Conservation (phyloP, 176 grass and related monocot species). For the Rhynchospora pubera region DNA sequence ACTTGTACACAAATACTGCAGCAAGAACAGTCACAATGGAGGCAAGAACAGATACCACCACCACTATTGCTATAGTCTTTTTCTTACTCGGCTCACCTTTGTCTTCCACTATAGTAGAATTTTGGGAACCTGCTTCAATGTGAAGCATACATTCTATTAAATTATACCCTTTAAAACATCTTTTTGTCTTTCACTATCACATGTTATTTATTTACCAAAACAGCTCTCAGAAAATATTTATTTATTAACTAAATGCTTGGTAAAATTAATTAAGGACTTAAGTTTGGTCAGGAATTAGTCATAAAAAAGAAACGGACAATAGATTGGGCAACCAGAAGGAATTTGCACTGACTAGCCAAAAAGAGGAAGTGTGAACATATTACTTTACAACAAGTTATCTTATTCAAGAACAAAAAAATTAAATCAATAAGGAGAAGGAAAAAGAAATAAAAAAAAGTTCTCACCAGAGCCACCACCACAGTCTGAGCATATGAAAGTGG, state of each 20-base stretch:
- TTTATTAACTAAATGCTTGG: neutral
- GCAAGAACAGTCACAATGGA: slow-evolving; percentile 35
- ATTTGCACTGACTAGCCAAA: neutral
- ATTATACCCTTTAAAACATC: neutral
- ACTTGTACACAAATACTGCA: slow-evolving; percentile 47
- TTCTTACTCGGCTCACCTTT: slow-evolving; percentile 37
- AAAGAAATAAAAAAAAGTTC: neutral
- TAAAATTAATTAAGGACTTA: neutral
- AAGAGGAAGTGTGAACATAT: neutral
- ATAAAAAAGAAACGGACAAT: neutral
- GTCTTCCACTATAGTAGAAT: slow-evolving; percentile 10
- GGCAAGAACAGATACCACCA: slow-evolving; percentile 45
- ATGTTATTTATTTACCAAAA: neutral
- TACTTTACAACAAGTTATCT: neutral
- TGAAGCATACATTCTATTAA: neutral
- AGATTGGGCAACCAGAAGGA: neutral
- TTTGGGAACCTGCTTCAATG: slow-evolving; percentile 21
- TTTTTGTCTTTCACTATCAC: neutral
- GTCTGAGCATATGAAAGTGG: slow-evolving; percentile 71
- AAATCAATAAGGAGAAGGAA: neutral
- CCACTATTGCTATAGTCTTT: slow-evolving; percentile 23
- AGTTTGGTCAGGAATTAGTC: neutral
- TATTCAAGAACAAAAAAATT: neutral
- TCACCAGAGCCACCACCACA: slow-evolving; percentile 48
- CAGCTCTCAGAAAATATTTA: neutral